Evolutionary conservation across 2,329 filamentous ascomycete genomes (phyloP).

Genomic region (Fusarium nurragi): DNA sequence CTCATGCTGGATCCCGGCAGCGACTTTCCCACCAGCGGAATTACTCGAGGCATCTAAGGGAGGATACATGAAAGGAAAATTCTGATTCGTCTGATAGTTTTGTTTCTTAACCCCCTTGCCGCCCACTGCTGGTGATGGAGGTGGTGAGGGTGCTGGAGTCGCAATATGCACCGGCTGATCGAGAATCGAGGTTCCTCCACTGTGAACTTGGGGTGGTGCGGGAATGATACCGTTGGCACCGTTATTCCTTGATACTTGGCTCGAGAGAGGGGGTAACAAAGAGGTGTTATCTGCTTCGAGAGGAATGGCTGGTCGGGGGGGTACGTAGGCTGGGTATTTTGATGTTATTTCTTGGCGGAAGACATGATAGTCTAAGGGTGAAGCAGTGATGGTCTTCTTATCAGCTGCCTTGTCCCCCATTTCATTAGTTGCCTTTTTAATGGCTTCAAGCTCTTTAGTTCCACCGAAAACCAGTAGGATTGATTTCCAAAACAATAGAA

Average conservation of each 20-base stretch:
- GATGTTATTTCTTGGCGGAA: slow-evolving; percentile 97
- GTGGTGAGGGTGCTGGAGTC: slow-evolving; percentile 95
- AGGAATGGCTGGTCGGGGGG: slow-evolving; percentile 82
- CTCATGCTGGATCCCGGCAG: slow-evolving; percentile 79
- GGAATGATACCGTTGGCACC: slow-evolving; percentile 70
- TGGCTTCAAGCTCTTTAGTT: slow-evolving; percentile 73
- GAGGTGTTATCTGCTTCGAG: slow-evolving; percentile 92
- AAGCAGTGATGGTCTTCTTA: slow-evolving; percentile 87
- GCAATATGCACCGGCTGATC: slow-evolving; percentile 98
- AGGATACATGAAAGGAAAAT: slow-evolving; percentile 97
- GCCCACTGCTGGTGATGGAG: slow-evolving; percentile 85
- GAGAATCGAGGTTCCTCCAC: slow-evolving; percentile 79
- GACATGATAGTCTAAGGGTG: slow-evolving; percentile 92
- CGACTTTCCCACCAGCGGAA: slow-evolving; percentile 87
- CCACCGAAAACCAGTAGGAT: slow-evolving; percentile 88
- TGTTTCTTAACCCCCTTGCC: slow-evolving; percentile 98
- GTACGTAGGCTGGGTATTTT: slow-evolving; percentile 96
- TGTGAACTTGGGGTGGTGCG: slow-evolving; percentile 62
- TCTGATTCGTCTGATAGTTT: slow-evolving; percentile 99
- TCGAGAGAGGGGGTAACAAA: slow-evolving; percentile 84
- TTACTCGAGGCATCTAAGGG: slow-evolving; percentile 90
- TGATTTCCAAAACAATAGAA: slow-evolving; percentile 91
- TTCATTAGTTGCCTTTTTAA: slow-evolving; percentile 78
- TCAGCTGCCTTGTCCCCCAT: slow-evolving; percentile 66
- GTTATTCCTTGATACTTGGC: slow-evolving; percentile 72